Evolutionary conservation across 2,329 filamentous ascomycete species (phyloP), one percentile per base, ranked within the genome.

Genomic region (Ciborinia camelliae): DNA sequence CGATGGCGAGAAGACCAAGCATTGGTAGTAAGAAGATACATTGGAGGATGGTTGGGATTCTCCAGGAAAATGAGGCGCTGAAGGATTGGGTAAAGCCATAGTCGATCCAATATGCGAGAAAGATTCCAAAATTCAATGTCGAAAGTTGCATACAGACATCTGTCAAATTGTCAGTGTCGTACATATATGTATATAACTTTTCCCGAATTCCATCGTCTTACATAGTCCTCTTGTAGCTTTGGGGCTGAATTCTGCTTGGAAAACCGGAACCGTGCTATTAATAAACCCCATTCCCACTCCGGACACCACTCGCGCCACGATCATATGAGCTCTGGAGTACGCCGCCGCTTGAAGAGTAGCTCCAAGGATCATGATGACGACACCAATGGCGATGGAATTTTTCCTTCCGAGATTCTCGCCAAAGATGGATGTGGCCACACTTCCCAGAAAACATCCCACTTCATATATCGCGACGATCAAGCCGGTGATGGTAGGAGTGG

Each of bases 81-180:
- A 80, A 78, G 65, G 82, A 83, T 15, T 82, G 84, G 5, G 81
- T 82, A 66, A 85, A 77, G 32, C 81, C 84, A 41, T 84, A 81
- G 68, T 86, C 84, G 65, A 87, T 79, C 84, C 84, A 87, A 74
- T 86, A 86, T 0, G 81, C 83, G 39, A 86, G 78, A 73, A 82
- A 83, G 74, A 86, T 82, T 37, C 84, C 84, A 32, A 86, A 5
- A 79, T 81, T 82, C 23, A 82, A 75, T 0, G 79, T 81, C 0
- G 79, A 79, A 4, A 82, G 71, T 65, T 81, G 80, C 20, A 78
- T 78, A 65, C 80, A 81, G 61, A 81, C 80, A 66, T 77, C 73
- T 79, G 63, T 41, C 18, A 9, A 5, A 35, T 32, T 4, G 2
- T 61, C 18, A 61, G 58, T 48, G 51, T 37, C 15, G 23, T 6